Evolutionary conservation across 345 rosid genomes (phyloP).

Genomic region (Adansonia digitata): DNA sequence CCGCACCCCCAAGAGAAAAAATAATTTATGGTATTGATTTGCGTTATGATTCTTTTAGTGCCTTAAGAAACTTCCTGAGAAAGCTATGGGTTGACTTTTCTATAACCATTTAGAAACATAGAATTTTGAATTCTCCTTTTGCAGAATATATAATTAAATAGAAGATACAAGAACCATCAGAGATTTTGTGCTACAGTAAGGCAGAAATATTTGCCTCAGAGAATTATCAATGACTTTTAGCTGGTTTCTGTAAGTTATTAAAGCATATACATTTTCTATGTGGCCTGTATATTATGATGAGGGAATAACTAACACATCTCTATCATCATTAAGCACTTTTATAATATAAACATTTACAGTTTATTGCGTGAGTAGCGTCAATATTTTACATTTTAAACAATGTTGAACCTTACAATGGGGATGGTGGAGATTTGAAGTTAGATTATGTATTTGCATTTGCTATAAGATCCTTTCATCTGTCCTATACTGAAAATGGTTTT

Average conservation of each 20-base stretch:
- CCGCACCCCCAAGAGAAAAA: not conserved
- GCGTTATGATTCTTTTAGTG: not conserved
- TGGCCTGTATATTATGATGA: not conserved
- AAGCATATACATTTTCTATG: not conserved
- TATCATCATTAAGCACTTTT: not conserved
- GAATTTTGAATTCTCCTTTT: not conserved
- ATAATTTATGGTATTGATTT: not conserved
- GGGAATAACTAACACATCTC: not conserved
- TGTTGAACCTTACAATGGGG: not conserved
- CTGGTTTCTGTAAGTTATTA: not conserved
- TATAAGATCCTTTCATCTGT: too few relatives aligned
- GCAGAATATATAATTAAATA: not conserved
- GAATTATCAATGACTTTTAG: not conserved
- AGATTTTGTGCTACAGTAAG: not conserved
- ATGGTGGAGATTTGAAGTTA: not conserved
- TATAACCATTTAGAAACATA: not conserved
- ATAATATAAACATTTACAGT: not conserved
- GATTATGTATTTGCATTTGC: too few relatives aligned
- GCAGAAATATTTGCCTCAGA: not conserved
- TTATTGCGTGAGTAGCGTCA: too few relatives aligned
- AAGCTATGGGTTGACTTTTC: not conserved
- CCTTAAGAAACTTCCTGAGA: not conserved
- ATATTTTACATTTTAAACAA: not conserved
- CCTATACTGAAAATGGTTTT: not conserved
- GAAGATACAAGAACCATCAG: not conserved